phyloP scores from a whole-genome alignment of 2,329 filamentous ascomycete genomes.

The Trichoderma citrinoviride region DNA sequence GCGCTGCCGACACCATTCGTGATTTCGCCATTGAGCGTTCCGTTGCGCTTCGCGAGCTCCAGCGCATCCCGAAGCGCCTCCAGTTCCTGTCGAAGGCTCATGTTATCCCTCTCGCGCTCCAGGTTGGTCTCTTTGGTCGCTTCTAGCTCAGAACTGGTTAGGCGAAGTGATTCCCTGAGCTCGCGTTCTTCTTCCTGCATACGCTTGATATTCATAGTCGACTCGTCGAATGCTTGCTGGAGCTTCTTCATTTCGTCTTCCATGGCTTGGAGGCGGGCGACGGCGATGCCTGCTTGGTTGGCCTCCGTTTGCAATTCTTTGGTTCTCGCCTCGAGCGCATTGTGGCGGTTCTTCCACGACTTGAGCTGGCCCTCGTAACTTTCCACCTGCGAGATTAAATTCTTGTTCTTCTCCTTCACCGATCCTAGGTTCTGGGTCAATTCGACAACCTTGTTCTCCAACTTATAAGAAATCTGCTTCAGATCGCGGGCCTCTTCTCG shows the following conservation, averaged over 20 bases:
- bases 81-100: slow-evolving; percentile 81
- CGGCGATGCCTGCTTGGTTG: slow-evolving; percentile 94
- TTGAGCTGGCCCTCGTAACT: slow-evolving; percentile 96
- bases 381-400: slow-evolving; percentile 80
- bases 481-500: slow-evolving; percentile 96
- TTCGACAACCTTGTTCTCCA: slow-evolving; percentile 99
- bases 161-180: slow-evolving; percentile 76
- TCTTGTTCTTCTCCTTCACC: slow-evolving; percentile 93
- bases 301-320: slow-evolving; percentile 96
- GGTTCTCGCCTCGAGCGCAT: slow-evolving; percentile 80
- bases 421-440: slow-evolving; percentile 90
- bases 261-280: slow-evolving; percentile 84
- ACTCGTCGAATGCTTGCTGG: slow-evolving; percentile 86
- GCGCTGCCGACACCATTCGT: slow-evolving; percentile 40
- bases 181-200: slow-evolving; percentile 92
- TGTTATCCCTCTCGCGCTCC: slow-evolving; percentile 80
- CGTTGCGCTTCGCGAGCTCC: slow-evolving; percentile 76
- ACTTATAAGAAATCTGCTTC: slow-evolving; percentile 98
- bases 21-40: slow-evolving; percentile 66
- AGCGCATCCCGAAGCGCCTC: slow-evolving; percentile 89
- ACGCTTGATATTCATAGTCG: slow-evolving; percentile 83
- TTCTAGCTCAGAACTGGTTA: slow-evolving; percentile 78
- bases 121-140: slow-evolving; percentile 70
- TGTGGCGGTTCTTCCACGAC: slow-evolving; percentile 91
- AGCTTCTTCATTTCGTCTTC: slow-evolving; percentile 95